Base-by-base conservation (phyloP, 164 flowering plant genomes). In the Tetrastigma voinierianum region DNA sequence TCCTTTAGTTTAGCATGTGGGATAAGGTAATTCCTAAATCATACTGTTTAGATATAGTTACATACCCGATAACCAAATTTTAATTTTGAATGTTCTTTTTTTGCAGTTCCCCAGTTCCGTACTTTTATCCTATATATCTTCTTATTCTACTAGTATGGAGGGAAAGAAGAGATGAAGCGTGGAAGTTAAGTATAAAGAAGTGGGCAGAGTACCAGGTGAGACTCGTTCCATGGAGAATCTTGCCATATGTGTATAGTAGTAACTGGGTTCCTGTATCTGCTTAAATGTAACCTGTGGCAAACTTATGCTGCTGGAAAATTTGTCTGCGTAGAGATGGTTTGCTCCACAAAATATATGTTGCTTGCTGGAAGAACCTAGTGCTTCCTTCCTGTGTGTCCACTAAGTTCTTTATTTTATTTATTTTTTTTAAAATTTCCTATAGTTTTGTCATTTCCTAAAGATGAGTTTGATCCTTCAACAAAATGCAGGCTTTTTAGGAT, bases 1-100 rank as follows among this genome's bases (percentile, higher is more conserved):
- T 90, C 98, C 62, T 90, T 95, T 76, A 95, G 97, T 73, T 78
- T 95, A 64, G 97, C 98, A 19, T 92, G 97, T 73, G 97, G 98
- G 10, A 74, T 80, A 59, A 91, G 95, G 98, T 94, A 79, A 65
- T 49, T 51, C 55, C n/a, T n/a, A 21, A 25, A 46, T 61, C 56
- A 48, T 43, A 48, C 10, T 47, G 2, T 1, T 2, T 9, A 52
- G 21, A 55, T 7, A 2, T 11, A 6, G 13, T 4, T 15, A 57
- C 11, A 59, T 14, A 16, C 12, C 12, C 5, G n/a, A n/a, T n/a
- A n/a, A 44, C 9, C n/a, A n/a, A 8, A 9, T 17, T 44, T 45
- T 32, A 20, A 11, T 17, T 44, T 15, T 62, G 24, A 57, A 5
- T 61, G 4, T 56, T 43, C 48, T 1, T n/a, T n/a, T n/a, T 13